Base-by-base conservation (phyloP, 108 stramenopile species). In the Aurantiochytrium sp. region DNA sequence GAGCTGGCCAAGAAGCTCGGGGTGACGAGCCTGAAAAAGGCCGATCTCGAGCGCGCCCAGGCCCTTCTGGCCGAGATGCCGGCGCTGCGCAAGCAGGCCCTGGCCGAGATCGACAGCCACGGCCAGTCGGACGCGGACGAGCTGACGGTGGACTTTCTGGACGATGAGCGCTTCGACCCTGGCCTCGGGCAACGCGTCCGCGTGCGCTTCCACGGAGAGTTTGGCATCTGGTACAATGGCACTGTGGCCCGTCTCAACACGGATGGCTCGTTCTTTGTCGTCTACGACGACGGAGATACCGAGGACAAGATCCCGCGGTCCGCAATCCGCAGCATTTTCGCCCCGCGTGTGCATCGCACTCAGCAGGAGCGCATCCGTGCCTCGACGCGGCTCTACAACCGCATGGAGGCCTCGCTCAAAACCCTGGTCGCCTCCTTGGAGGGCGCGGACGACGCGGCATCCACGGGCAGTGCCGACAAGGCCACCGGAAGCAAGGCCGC, bases 201-300 rank as follows among this genome's bases (percentile, higher is more conserved):
- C 31, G 85, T 53, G 15, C n/a, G 52, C 31, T 85, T 85, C 52
- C 21, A 53, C 10, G 42, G 45, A 52, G 85, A 85, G 52, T 52
- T 24, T 24, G 85, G 52, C 36, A 53, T 53, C 36, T 87, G 68
- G 68, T 87, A 87, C 87, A 69, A 69, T 0, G 87, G 87, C 17
- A 54, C 52, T 4, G 68, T 87, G 39, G 17, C 87, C 0, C 73
- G 73, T 8, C n/a, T 87, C n/a, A 87, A 87, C n/a, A 32, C 4
- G 2, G 54, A 87, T 54, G 69, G 69, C 19, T 53, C 87, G 12
- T 87, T 36, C 53, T 52, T 36, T 4, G 42, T 87, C 69, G 68
- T 32, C 48, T 87, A 87, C 42, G 87, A 87, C 37, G 87, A 87
- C 37, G 87, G 87, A 4, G 87, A 87, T 31, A 45, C n/a, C 10